Base-by-base conservation (phyloP, 2,329 filamentous ascomycete genomes). In the Ophiosphaerella korrae region DNA sequence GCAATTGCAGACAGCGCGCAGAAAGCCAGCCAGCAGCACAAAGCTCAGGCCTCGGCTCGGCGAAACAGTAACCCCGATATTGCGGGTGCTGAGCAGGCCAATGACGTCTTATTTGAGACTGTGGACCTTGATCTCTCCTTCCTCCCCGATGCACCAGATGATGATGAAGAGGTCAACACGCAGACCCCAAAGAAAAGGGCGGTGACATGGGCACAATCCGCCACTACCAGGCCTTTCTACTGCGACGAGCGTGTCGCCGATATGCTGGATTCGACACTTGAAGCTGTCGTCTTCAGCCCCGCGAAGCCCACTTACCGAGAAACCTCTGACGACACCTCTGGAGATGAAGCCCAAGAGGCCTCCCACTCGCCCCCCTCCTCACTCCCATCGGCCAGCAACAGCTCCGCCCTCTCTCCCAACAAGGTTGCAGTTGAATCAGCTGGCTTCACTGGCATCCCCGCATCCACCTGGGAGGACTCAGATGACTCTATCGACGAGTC, bases 261-360 rank as follows among this genome's bases (percentile, higher is more conserved):
- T 24, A 63, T 66, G 60, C 55, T 60, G 12, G 63, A 66, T 24
- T 57, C 60, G 7, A 62, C 58, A 1, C 47, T 67, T 13, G 56
- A 64, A 26, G 46, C 53, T 1, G 59, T 66, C 35, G 37, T 43
- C 7, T 60, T 50, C 5, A 58, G 52, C 26, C 59, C 57, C 5
- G 35, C 45, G 13, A 45, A 29, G 35, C 26, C 39, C 8, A 44
- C 36, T 11, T 33, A 48, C 2, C 23, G 40, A 21, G 42, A 41
- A n/a, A 11, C 26, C 7, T 11, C 29, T 16, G 48, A 55, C 23
- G 48, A 48, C 6, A 44, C 39, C n/a, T 52, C 50, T 14, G 52
- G 54, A 2, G 45, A 47, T 23, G 50, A 59, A 5, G 42, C 38
- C 24, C 42, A 48, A 12, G 46, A 45, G 21, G 12, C 42, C 21